phyloP scores from a whole-genome alignment of 2,329 filamentous ascomycete species.

The Onygenales sp. region DNA sequence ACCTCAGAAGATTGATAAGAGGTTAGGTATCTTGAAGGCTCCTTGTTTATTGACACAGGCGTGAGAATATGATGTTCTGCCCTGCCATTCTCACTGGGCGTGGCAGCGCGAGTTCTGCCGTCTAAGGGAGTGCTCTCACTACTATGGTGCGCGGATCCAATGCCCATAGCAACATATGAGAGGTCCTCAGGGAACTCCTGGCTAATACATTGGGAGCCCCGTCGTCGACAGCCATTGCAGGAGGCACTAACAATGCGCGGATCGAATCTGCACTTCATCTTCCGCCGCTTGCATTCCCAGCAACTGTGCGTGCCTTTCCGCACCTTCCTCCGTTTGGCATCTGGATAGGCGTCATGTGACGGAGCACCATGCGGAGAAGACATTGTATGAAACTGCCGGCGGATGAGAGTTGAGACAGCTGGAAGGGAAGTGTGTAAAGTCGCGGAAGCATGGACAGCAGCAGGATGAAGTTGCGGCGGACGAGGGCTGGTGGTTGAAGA shows the following conservation, averaged over 20 bases:
- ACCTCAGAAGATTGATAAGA: conserved; percentile 1
- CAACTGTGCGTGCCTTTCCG: conserved; percentile 28
- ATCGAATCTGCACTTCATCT: conserved; percentile 22
- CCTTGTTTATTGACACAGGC: neutral
- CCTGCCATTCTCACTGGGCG: neutral
- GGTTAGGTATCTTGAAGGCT: neutral
- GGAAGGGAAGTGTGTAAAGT: too few species aligned
- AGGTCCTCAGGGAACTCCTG: conserved; percentile 39
- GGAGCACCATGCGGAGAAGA: too few species aligned
- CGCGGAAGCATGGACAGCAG: too few species aligned
- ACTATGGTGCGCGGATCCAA: too few species aligned
- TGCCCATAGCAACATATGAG: too few species aligned
- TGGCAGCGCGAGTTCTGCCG: too few species aligned
- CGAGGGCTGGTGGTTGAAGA: too few species aligned
- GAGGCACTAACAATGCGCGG: conserved; percentile 7
- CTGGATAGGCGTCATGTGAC: too few species aligned
- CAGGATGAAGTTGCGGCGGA: too few species aligned
- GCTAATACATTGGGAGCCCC: conserved; percentile 28
- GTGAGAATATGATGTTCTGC: neutral
- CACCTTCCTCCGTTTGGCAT: conserved; percentile 15
- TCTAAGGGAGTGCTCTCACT: too few species aligned
- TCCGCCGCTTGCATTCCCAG: conserved; percentile 23
- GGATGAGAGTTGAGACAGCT: too few species aligned
- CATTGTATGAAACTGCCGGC: too few species aligned
- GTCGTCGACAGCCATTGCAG: conserved; percentile 21